These are phyloP conservation scores for Bruguiera hainesii DNA, from an alignment of 441 rosid species.

Conservation along the genomic window DNA sequence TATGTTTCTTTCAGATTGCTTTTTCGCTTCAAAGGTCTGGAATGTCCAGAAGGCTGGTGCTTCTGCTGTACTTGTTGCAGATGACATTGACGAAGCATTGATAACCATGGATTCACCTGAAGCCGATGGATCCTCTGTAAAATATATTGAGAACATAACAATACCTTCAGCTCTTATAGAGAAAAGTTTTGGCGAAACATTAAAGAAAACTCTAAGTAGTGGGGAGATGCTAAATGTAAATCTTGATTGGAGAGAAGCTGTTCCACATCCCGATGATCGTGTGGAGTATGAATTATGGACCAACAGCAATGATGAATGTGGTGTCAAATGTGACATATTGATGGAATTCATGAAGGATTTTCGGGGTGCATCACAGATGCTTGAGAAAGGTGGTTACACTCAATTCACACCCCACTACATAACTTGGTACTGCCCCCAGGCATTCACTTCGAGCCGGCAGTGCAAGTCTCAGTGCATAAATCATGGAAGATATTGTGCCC, in stretches of 20 bases:
- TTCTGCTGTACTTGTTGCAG: conserved; percentile 95
- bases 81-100: conserved; percentile 73
- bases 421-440: conserved; percentile 93
- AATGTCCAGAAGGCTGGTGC: conserved; percentile 98
- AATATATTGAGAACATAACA: conserved; percentile 88
- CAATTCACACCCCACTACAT: conserved; percentile 93
- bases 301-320: conserved; percentile 94
- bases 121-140: conserved; percentile 63
- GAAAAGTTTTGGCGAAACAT: conserved; percentile 62
- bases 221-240: conserved; percentile 94
- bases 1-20: conserved; percentile 60
- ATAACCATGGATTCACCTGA: conserved; percentile 95
- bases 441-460: conserved; percentile 86
- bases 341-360: conserved; percentile 85
- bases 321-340: conserved; percentile 87
- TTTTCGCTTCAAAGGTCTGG: conserved; percentile 94
- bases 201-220: conserved; percentile 61
- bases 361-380: conserved; percentile 86
- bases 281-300: conserved; percentile 95
- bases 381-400: conserved; percentile 91
- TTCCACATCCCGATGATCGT: conserved; percentile 96
- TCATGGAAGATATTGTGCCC: conserved; percentile 95
- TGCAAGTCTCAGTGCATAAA: conserved; percentile 99
- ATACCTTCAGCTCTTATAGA: conserved; percentile 96
- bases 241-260: conserved; percentile 99